Percentiles rank a stretch among this genome's conserved stretches.
Conservation (phyloP, 108 stramenopile species). For the Nannochloropsis gaditana region DNA sequence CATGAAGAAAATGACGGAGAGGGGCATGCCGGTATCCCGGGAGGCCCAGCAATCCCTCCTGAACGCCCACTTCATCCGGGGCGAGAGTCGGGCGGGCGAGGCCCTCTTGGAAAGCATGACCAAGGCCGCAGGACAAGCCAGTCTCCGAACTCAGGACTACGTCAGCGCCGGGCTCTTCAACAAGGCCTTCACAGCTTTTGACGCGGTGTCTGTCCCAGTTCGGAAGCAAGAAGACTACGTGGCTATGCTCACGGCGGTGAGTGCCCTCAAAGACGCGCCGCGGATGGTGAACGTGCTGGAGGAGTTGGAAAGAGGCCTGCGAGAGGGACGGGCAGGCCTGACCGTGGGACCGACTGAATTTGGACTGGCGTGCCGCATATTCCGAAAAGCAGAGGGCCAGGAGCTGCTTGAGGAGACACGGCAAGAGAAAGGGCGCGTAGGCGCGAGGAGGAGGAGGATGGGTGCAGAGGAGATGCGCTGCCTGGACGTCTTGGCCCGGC, state of each 20-base stretch:
- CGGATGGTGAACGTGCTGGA: not conserved
- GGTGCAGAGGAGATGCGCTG: not conserved
- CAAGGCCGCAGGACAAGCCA: not conserved
- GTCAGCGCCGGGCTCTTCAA: not conserved
- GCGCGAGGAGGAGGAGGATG: too few relatives aligned
- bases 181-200: not conserved
- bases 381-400: not conserved
- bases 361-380: not conserved
- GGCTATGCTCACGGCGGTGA: not conserved
- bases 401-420: not conserved
- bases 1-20: not conserved
- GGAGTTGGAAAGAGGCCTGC: not conserved
- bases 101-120: not conserved
- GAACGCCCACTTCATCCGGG: not conserved
- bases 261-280: not conserved
- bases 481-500: not conserved
- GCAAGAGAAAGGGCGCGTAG: not conserved
- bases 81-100: not conserved
- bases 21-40: not conserved
- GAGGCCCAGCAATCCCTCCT: not conserved
- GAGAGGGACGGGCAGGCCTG: not conserved
- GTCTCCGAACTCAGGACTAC: not conserved
- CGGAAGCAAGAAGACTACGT: slow-evolving; percentile 8
- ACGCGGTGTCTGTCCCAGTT: not conserved
- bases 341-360: not conserved